These are phyloP conservation scores for Phytophthora nicotianae DNA, from an alignment of 352 stramenopile genomes.

Conservation along the genomic window DNA sequence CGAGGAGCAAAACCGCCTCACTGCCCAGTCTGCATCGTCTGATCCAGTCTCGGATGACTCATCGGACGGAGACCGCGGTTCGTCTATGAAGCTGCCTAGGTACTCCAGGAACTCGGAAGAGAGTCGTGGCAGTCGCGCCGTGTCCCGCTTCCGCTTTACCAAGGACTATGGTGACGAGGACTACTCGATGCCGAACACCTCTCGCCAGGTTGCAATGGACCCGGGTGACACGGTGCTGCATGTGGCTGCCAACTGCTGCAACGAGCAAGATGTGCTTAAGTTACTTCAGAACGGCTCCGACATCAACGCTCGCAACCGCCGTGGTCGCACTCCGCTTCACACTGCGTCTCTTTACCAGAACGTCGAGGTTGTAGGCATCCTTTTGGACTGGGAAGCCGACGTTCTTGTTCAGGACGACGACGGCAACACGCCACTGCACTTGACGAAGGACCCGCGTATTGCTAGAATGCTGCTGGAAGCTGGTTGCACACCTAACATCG, in stretches of 20 bases:
- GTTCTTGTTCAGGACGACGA: conserved; percentile 80
- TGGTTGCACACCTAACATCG: conserved; percentile 83
- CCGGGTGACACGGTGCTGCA: conserved; percentile 88
- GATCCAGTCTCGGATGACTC: conserved; percentile 81
- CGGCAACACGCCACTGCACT: conserved; percentile 84
- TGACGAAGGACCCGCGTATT: conserved; percentile 81
- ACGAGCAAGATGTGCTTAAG: conserved; percentile 85
- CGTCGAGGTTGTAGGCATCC: conserved; percentile 78
- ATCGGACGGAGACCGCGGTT: conserved; percentile 56
- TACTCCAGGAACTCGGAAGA: conserved; percentile 21
- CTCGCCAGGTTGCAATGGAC: conserved; percentile 83
- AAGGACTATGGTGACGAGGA: conserved; percentile 76
- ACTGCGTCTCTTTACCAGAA: conserved; percentile 85
- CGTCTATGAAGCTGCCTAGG: conserved; percentile 33
- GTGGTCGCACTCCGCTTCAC: conserved; percentile 79
- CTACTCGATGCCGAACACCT: conserved; percentile 49
- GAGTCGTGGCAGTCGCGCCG: conserved; percentile 41
- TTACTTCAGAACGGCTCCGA: conserved; percentile 88
- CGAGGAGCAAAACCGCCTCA: conserved; percentile 66
- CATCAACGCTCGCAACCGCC: conserved; percentile 84
- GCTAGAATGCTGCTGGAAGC: conserved; percentile 82
- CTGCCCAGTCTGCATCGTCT: conserved; percentile 60
- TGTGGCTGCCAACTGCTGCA: conserved; percentile 86
- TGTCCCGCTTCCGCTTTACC: conserved; percentile 82
- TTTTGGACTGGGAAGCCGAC: conserved; percentile 84